Conservation (phyloP, 495 filamentous ascomycete species). For the Cercophora sp. region DNA sequence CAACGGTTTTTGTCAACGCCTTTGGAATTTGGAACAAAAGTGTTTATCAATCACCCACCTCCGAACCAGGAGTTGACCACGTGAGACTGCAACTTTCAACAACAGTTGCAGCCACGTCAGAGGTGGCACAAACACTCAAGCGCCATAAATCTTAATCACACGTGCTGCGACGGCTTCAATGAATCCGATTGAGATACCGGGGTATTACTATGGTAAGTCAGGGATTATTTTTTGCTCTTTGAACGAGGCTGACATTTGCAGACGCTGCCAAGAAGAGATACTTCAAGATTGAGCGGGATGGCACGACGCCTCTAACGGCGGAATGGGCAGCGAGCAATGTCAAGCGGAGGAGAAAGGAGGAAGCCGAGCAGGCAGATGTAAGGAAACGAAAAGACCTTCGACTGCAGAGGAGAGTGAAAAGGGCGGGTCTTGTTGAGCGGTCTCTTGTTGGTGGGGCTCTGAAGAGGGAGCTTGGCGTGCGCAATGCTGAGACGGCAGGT, state of each 20-base stretch:
- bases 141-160: too few species aligned
- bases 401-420: slow-evolving; percentile 21
- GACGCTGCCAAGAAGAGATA: slow-evolving; percentile 44
- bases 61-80: too few species aligned
- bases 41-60: too few species aligned
- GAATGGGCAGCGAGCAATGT: slow-evolving; percentile 36
- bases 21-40: too few species aligned
- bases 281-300: slow-evolving; percentile 41
- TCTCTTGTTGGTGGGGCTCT: slow-evolving; percentile 14
- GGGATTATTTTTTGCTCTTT: too few species aligned
- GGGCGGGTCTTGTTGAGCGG: slow-evolving; percentile 13
- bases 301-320: slow-evolving; percentile 30
- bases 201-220: slow-evolving; percentile 48
- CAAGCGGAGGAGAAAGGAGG: slow-evolving; percentile 32
- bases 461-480: too few species aligned
- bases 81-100: too few species aligned
- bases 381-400: background rate
- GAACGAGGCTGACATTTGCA: background rate
- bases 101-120: too few species aligned
- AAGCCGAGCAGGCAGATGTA: slow-evolving; percentile 7
- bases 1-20: too few species aligned
- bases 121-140: too few species aligned
- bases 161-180: too few species aligned
- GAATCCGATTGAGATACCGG: slow-evolving; percentile 34
- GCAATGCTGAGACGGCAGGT: too few species aligned